Base-by-base conservation (phyloP, 2,329 filamentous ascomycete species). In the Aspergillus quadrilineatus region DNA sequence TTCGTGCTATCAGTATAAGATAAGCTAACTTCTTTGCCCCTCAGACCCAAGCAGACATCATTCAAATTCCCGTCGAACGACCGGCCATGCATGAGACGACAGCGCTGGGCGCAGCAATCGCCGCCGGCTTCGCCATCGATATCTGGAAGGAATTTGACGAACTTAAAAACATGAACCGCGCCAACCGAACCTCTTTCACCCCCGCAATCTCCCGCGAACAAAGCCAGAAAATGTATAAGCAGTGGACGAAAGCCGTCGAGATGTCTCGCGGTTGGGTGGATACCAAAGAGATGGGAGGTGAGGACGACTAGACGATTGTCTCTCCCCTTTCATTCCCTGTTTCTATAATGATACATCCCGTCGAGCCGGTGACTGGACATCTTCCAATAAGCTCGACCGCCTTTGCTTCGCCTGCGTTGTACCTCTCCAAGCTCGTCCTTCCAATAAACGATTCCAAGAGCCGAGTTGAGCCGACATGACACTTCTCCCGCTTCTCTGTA, bases 51-150 rank as follows among this genome's bases (percentile, higher is more conserved):
- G 88, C 92, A 60, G 88, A 96, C 75, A 83, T 96, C 50, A 90
- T 89, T 65, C 85, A 86, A 55, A 94, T 96, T 64, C 88, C 87
- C 29, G 89, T 96, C 58, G 85, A 92, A 71, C 86, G 92, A 26
- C 92, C 92, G 0, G 82, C 85, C 55, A 96, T 96, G 92, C 87
- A 89, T 56, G 92, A 96, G 78, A 95, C 91, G 4, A 96, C 92
- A 1, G 89, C 91, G 0, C 82, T 96, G 2, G 92, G 92, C 28
- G 91, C 92, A 12, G 92, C 92, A 47, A 93, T 96, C 65, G 90
- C 92, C 14, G 92, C 92, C 7, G 92, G 89, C n/a, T 85, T 96
- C 58, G 90, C 91, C 7, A 85, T 89, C 10, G 87, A 84, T 44
- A 84, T 93, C 34, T 96, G 91, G 90, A 82, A 84, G 60, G 82